Conservation (phyloP, 192 early-diverging fungal species). For the Lunasporangiospora selenospora region DNA sequence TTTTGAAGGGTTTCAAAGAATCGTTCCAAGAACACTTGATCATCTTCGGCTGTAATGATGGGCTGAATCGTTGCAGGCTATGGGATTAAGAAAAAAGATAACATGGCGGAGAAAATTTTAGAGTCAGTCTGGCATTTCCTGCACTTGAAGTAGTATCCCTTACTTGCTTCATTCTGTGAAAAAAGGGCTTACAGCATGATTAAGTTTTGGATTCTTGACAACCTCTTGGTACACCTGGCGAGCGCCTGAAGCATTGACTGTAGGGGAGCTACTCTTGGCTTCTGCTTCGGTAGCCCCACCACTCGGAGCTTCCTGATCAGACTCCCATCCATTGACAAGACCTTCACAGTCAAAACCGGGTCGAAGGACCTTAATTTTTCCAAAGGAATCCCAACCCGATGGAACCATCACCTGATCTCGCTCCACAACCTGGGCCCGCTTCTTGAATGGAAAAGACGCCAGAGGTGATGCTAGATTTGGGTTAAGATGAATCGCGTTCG, state of each 20-base stretch:
- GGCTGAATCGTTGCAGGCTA: slow-evolving; percentile 68
- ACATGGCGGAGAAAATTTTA: neutral
- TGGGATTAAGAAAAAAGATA: neutral
- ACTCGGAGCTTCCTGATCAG: no score
- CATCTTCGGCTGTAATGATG: slow-evolving; percentile 80
- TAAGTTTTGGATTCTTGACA: slow-evolving; percentile 47
- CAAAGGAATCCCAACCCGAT: slow-evolving; percentile 92
- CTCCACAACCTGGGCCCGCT: slow-evolving; percentile 84
- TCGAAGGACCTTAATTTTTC: slow-evolving; percentile 80
- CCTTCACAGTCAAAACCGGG: slow-evolving; percentile 77
- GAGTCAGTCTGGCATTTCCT: no score
- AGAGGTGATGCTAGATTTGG: slow-evolving; percentile 23
- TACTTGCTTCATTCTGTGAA: slow-evolving; percentile 1
- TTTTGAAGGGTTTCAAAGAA: slow-evolving; percentile 76
- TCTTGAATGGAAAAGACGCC: slow-evolving; percentile 62
- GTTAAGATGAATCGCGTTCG: slow-evolving; percentile 30
- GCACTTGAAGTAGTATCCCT: slow-evolving; percentile 9
- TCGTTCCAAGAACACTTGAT: slow-evolving; percentile 87
- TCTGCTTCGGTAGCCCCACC: slow-evolving; percentile 17
- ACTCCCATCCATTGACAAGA: slow-evolving; percentile 66
- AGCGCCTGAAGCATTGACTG: slow-evolving; percentile 53
- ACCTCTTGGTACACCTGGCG: slow-evolving; percentile 67
- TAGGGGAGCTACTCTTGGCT: slow-evolving; percentile 8
- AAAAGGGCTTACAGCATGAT: slow-evolving; percentile 40
- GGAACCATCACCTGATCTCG: slow-evolving; percentile 90